A percentile compares a stretch with the other conserved stretches of the same genome.
Conservation (phyloP, 768 basidiomycete genomes). For the Agrocybe praecox region DNA sequence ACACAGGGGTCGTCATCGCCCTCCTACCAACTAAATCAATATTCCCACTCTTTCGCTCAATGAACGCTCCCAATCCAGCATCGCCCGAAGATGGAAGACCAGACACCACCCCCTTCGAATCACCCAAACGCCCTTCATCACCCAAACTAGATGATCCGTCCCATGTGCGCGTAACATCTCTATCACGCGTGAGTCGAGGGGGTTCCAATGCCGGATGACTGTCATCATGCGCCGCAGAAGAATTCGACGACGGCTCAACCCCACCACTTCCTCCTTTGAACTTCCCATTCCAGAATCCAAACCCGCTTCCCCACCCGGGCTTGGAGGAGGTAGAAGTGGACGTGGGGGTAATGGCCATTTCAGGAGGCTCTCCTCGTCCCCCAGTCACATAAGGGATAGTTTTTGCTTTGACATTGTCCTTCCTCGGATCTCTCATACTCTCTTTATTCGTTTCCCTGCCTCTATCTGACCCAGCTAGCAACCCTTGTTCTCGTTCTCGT, state of each 20-base stretch:
- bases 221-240: too few relatives aligned
- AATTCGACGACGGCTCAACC: too few relatives aligned
- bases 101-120: not conserved
- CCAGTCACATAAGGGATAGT: slow-evolving; percentile 1
- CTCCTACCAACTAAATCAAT: slow-evolving; percentile 58
- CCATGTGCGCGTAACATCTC: not conserved
- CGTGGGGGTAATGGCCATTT: not conserved
- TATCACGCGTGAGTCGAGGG: too few relatives aligned
- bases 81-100: not conserved
- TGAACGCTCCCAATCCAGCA: slow-evolving; percentile 40
- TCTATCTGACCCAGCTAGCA: too few relatives aligned
- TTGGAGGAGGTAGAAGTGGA: slow-evolving; percentile 2
- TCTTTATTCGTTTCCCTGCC: not conserved
- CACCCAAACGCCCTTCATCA: not conserved
- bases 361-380: not conserved
- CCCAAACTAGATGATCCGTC: not conserved
- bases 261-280: too few relatives aligned
- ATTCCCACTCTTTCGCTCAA: slow-evolving; percentile 52
- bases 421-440: not conserved
- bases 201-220: too few relatives aligned
- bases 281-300: slow-evolving; percentile 18
- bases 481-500: slow-evolving; percentile 15
- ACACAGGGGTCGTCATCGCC: slow-evolving; percentile 52
- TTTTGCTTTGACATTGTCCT: slow-evolving; percentile 3
- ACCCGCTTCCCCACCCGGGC: slow-evolving; percentile 20